Conservation (phyloP, 331 rosid species). For the Dryas integrifolia region DNA sequence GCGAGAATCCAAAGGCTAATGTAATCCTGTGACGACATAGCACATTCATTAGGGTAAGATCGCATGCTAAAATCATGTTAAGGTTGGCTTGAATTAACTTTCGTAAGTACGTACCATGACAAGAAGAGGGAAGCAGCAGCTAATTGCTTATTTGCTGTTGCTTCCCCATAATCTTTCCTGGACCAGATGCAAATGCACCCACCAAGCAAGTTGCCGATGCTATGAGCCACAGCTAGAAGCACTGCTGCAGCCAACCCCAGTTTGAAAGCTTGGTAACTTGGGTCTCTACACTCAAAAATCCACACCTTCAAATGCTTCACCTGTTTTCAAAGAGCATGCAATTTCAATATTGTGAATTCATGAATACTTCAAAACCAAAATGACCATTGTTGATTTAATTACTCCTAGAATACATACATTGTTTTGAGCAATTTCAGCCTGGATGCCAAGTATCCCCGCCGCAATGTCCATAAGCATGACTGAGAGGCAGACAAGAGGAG, state of each 20-base stretch:
- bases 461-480: slow-evolving; percentile 52
- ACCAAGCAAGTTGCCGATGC: slow-evolving; percentile 52
- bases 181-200: slow-evolving; percentile 60
- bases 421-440: slow-evolving; percentile 75
- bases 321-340: slow-evolving; percentile 29
- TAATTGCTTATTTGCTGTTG: slow-evolving; percentile 50
- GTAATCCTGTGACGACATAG: slow-evolving; percentile 35
- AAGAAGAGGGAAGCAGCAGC: slow-evolving; percentile 49
- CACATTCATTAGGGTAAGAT: not conserved
- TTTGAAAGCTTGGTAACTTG: slow-evolving; percentile 58
- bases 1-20: slow-evolving; percentile 41
- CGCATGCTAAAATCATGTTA: not conserved
- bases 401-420: slow-evolving; percentile 41
- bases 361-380: too few species aligned
- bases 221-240: slow-evolving; percentile 52
- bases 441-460: slow-evolving; percentile 77
- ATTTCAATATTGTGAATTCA: not conserved
- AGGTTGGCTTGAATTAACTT: not conserved
- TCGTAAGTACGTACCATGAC: slow-evolving; percentile 48
- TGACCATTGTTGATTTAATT: not conserved
- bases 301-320: slow-evolving; percentile 41
- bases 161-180: slow-evolving; percentile 12
- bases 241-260: slow-evolving; percentile 60
- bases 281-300: slow-evolving; percentile 52
- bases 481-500: slow-evolving; percentile 53